Percentiles rank a stretch among this genome's conserved stretches.
Evolutionary conservation across 2,329 filamentous ascomycete species (phyloP).

Genomic region (Immersiporthe knoxdaviesiana): DNA sequence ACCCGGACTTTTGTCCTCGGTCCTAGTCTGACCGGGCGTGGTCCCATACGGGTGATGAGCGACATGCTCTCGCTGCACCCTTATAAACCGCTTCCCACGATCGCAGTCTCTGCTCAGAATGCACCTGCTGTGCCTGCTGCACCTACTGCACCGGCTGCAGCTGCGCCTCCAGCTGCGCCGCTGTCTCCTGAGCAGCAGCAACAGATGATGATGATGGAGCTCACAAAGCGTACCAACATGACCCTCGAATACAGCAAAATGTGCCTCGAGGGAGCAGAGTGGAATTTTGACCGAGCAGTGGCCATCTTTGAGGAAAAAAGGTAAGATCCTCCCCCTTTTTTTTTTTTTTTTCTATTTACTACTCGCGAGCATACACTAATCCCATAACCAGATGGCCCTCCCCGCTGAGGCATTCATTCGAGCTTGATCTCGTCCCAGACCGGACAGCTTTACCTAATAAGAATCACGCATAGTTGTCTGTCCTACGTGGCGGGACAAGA

Average conservation of each 20-base stretch:
- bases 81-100: slow-evolving; percentile 57
- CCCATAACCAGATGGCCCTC: slow-evolving; percentile 17
- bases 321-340: slow-evolving; percentile 47
- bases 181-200: slow-evolving; percentile 53
- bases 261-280: slow-evolving; percentile 78
- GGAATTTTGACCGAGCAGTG: slow-evolving; percentile 78
- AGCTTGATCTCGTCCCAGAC: slow-evolving; percentile 15
- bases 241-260: slow-evolving; percentile 76
- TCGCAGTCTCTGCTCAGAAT: slow-evolving; percentile 38
- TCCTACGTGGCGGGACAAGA: background rate
- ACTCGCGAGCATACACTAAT: slow-evolving; percentile 27
- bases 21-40: slow-evolving; percentile 67
- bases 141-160: slow-evolving; percentile 30
- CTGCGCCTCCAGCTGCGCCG: slow-evolving; percentile 33
- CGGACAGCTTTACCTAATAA: background rate
- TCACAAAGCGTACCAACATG: slow-evolving; percentile 80
- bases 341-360: slow-evolving; percentile 27
- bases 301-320: slow-evolving; percentile 74
- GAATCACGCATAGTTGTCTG: background rate
- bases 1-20: slow-evolving; percentile 80
- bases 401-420: slow-evolving; percentile 26
- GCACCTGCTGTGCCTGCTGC: slow-evolving; percentile 30
- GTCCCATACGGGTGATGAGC: slow-evolving; percentile 73
- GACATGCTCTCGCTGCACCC: slow-evolving; percentile 77
- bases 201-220: slow-evolving; percentile 72